Percentiles rank a stretch among this genome's conserved stretches.
Conservation (phyloP, 2,329 filamentous ascomycete species). For the Colletotrichum brevisporum region DNA sequence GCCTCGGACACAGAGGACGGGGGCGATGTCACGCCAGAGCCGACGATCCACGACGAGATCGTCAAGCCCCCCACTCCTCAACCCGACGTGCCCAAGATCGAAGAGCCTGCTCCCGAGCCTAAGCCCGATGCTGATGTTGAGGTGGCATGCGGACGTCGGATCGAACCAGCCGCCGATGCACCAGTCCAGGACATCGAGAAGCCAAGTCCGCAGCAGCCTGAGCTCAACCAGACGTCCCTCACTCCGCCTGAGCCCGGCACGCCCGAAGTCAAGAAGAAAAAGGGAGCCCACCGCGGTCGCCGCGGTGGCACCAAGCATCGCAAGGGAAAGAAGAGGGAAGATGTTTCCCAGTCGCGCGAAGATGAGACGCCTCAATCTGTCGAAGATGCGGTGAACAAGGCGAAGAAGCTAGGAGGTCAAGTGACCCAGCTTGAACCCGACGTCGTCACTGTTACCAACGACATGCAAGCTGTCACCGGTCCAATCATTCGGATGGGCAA, state of each 20-base stretch:
- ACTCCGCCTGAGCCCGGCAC: slow-evolving; percentile 34
- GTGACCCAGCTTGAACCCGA: slow-evolving; percentile 72
- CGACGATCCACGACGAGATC: slow-evolving; percentile 24
- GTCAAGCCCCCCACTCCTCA: neutral
- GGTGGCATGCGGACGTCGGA: neutral
- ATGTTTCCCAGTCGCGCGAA: slow-evolving; percentile 64
- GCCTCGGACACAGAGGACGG: slow-evolving; percentile 37
- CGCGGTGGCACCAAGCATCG: slow-evolving; percentile 79
- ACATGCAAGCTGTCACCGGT: slow-evolving; percentile 72
- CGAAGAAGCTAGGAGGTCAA: slow-evolving; percentile 68
- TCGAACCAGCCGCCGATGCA: neutral
- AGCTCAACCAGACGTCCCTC: neutral
- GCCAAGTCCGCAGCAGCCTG: neutral
- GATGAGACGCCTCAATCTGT: slow-evolving; percentile 65
- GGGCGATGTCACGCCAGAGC: slow-evolving; percentile 30
- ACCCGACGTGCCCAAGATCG: neutral
- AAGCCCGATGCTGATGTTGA: neutral
- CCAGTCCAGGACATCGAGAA: neutral
- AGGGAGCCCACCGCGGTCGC: slow-evolving; percentile 78
- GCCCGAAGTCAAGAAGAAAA: slow-evolving; percentile 75
- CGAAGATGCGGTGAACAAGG: slow-evolving; percentile 73
- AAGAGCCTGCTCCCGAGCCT: slow-evolving; percentile 11
- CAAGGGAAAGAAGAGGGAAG: slow-evolving; percentile 67
- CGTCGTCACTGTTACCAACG: slow-evolving; percentile 68
- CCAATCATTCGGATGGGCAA: slow-evolving; percentile 74